These are phyloP conservation scores for Nitzschia sp. DNA, from an alignment of 108 stramenopile genomes.

Conservation along the genomic window DNA sequence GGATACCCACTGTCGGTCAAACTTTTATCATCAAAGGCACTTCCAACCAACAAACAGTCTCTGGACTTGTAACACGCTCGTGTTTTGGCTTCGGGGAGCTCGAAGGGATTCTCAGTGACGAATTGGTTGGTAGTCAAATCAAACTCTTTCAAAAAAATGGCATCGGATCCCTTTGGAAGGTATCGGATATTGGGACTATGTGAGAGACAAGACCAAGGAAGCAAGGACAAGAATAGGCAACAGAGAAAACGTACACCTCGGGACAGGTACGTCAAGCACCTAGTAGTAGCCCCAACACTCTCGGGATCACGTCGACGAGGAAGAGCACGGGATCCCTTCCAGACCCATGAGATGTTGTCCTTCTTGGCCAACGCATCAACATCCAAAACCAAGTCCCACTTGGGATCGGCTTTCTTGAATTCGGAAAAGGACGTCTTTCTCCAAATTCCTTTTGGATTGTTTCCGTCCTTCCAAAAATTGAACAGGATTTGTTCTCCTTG, in stretches of 20 bases:
- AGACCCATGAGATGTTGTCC: conserved; percentile 84
- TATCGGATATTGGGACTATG: not conserved
- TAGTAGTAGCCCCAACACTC: conserved; percentile 50
- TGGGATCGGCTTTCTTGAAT: conserved; percentile 52
- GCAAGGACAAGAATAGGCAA: not conserved
- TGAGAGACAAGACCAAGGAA: not conserved
- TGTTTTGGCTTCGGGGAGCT: conserved; percentile 80
- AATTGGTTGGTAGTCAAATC: conserved; percentile 77
- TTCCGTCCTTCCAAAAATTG: conserved; percentile 78
- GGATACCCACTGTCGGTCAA: conserved; percentile 90
- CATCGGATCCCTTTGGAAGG: conserved; percentile 72
- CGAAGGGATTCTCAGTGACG: conserved; percentile 56
- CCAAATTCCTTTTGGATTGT: conserved; percentile 85
- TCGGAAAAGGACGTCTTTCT: conserved; percentile 65
- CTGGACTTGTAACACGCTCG: conserved; percentile 58
- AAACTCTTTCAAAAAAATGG: conserved; percentile 83
- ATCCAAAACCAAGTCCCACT: conserved; percentile 87
- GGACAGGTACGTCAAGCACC: conserved; percentile 67
- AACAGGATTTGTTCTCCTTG: conserved; percentile 58
- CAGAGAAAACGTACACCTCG: conserved; percentile 43
- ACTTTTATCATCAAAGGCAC: conserved; percentile 65
- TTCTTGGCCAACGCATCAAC: conserved; percentile 74
- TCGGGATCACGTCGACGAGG: conserved; percentile 58
- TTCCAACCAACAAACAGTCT: conserved; percentile 59
- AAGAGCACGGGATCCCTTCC: conserved; percentile 67